Evolutionary conservation across 2,329 filamentous ascomycete genomes (phyloP).

Genomic region (Colletotrichum orchidophilum): DNA sequence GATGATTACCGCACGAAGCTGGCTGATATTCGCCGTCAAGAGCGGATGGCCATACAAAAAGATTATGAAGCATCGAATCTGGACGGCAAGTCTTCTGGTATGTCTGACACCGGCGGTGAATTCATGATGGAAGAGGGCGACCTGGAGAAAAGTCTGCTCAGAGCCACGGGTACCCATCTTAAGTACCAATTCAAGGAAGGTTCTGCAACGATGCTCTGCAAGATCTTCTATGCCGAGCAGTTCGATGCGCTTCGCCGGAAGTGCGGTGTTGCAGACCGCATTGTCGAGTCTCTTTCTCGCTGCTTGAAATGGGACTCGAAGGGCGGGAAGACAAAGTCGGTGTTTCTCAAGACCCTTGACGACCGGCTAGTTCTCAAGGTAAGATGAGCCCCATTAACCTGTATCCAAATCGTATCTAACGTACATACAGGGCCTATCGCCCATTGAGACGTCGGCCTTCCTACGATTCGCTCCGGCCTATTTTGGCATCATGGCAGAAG

Average conservation of each 20-base stretch:
- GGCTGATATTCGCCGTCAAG: constrained; percentile 60
- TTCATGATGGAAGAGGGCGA: constrained; percentile 69
- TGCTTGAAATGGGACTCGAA: constrained; percentile 99
- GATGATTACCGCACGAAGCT: constrained; percentile 88
- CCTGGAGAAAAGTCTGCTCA: constrained; percentile 85
- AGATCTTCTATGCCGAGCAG: constrained; percentile 98
- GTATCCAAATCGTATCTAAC: constrained; percentile 29
- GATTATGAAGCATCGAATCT: constrained; percentile 34
- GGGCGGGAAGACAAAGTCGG: constrained; percentile 96
- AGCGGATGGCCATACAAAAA: constrained; percentile 35
- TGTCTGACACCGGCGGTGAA: constrained; percentile 46
- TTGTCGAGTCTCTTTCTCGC: constrained; percentile 92
- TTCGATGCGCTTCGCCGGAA: constrained; percentile 95
- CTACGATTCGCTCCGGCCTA: constrained; percentile 96
- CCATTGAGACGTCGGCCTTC: constrained; percentile 93
- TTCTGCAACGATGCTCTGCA: constrained; percentile 94
- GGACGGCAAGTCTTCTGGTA: constrained; percentile 42
- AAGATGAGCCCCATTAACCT: not conserved
- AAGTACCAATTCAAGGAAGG: constrained; percentile 97
- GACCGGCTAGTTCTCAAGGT: constrained; percentile 90
- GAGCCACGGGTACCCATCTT: constrained; percentile 88
- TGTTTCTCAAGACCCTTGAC: constrained; percentile 96
- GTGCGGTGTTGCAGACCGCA: constrained; percentile 91
- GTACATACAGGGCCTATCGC: constrained; percentile 75
- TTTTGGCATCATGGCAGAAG: constrained; percentile 96